A percentile compares a stretch with the other conserved stretches of the same genome.
Conservation (phyloP, 2,329 filamentous ascomycete species). For the Xylaria sp. region DNA sequence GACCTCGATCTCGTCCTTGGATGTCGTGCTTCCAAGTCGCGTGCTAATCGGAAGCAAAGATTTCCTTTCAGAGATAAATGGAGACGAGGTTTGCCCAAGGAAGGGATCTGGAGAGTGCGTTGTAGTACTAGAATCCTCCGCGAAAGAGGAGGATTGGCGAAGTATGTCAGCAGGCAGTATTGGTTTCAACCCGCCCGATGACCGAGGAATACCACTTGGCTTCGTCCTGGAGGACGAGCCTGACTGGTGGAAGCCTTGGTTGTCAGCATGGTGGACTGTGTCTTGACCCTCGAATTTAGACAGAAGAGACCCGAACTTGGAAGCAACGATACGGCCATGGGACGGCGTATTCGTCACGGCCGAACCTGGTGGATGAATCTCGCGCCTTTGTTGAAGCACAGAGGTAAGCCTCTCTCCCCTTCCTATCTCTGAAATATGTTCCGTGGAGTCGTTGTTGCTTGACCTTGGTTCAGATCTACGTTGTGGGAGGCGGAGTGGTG, state of each 20-base stretch:
- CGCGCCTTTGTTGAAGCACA: not conserved
- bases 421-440: not conserved
- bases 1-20: not conserved
- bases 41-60: constrained; percentile 22
- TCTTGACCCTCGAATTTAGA: constrained; percentile 41
- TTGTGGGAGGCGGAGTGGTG: constrained; percentile 28
- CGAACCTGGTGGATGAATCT: not conserved
- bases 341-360: constrained; percentile 5
- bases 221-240: constrained; percentile 2
- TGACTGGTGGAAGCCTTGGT: constrained; percentile 1
- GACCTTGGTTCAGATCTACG: constrained; percentile 15
- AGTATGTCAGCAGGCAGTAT: not conserved
- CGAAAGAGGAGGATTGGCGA: constrained; percentile 4
- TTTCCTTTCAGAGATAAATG: constrained; percentile 1
- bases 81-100: constrained; percentile 14
- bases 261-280: constrained; percentile 27
- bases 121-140: constrained; percentile 1
- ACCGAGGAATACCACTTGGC: constrained; percentile 10
- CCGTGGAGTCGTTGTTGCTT: constrained; percentile 8
- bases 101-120: constrained; percentile 14
- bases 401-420: not conserved
- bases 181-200: not conserved
- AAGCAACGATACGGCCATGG: constrained; percentile 18
- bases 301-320: constrained; percentile 35
- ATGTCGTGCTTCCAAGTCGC: not conserved